phyloP scores from a whole-genome alignment of 106 monocot species.

The Apostasia ramifera region DNA sequence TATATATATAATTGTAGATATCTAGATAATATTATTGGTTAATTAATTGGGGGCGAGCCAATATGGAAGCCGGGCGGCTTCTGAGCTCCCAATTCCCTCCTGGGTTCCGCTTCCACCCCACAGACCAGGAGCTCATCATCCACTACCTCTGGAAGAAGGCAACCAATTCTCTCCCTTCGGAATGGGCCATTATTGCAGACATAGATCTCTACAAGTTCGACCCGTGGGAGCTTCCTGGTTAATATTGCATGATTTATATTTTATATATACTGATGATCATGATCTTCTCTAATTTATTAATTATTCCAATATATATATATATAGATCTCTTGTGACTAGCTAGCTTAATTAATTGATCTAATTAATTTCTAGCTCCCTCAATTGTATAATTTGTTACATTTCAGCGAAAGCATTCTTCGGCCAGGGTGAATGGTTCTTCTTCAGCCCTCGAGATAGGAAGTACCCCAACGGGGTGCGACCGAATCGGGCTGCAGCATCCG shows the following conservation, averaged over 20 bases:
- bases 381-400: neutral
- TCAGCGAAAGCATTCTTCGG: constrained; percentile 30
- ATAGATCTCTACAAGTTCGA: constrained; percentile 20
- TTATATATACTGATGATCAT: neutral
- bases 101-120: constrained; percentile 21
- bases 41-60: no score
- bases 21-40: neutral
- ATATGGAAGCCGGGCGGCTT: neutral
- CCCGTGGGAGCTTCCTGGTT: constrained; percentile 20
- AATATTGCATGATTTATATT: neutral
- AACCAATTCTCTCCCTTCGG: neutral
- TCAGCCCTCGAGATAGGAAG: constrained; percentile 26
- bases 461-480: constrained; percentile 25
- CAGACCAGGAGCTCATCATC: constrained; percentile 19
- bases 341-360: no score
- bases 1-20: neutral
- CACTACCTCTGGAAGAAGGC: constrained; percentile 19
- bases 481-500: constrained; percentile 23
- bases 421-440: constrained; percentile 34
- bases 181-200: constrained; percentile 16
- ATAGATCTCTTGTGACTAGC: neutral
- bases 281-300: neutral
- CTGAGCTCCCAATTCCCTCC: constrained; percentile 19
- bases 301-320: no score
- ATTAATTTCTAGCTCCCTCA: no score